Evolutionary conservation across 176 grass and related monocot species (phyloP), one percentile per base, ranked within the genome.

Genomic region (Bonia amplexicaulis): DNA sequence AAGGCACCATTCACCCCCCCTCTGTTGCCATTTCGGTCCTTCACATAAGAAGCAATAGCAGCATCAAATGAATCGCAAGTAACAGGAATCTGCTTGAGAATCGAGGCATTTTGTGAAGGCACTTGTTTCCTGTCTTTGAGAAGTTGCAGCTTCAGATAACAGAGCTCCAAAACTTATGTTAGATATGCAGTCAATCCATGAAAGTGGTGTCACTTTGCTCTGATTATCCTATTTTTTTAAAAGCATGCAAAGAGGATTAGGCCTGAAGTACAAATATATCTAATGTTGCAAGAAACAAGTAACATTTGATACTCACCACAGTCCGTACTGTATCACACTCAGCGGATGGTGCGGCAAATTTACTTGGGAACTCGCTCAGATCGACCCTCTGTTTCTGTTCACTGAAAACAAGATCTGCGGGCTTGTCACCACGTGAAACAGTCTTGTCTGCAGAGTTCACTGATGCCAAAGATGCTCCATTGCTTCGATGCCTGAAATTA

Each of bases 31-130:
- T n/a, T n/a, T n/a, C n/a, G n/a, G n/a, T n/a, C n/a, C n/a, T n/a
- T n/a, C n/a, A n/a, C 74, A 96, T 33, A 62, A 13, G 91, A 86
- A 84, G 93, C 91, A 75, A 99, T 94, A 80, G 85, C 93, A 94
- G 91, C 90, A 89, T 99, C 96, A 85, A 99, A 99, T 66, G 96
- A 99, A 85, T 99, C 96, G 35, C 91, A 94, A 6, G 86, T 96
- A 40, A 82, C 16, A 71, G 90, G 78, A 62, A 85, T 80, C 76
- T 97, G 92, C 66, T 87, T 82, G 65, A 97, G 27, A 79, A 27
- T 85, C 6, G 54, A 81, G 74, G 88, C 92, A 71, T 84, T 94
- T 73, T 85, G 88, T 84, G 65, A 71, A 90, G 84, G 80, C 19
- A 54, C 33, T 51, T 80, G 90, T 64, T 94, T 87, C 67, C 73